phyloP scores from a whole-genome alignment of 176 grass and related monocot species.

The Eleusine indica region DNA sequence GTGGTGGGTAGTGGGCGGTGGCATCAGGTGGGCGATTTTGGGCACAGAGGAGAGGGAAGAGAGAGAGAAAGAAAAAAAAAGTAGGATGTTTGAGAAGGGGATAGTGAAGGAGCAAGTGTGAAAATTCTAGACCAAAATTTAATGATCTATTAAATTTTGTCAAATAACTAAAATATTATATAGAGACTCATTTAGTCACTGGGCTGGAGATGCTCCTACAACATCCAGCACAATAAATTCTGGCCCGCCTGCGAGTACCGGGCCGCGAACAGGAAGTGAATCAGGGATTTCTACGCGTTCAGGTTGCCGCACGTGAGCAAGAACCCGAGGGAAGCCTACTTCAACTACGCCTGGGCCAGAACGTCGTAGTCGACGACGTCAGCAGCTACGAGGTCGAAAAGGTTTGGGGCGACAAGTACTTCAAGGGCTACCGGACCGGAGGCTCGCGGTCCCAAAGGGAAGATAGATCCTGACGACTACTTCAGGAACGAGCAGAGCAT shows the following conservation, averaged over 20 bases:
- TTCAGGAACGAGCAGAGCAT: slow-evolving; percentile 74
- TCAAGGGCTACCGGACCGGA: slow-evolving; percentile 33
- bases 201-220: neutral
- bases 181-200: too few species aligned
- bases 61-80: too few species aligned
- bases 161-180: too few species aligned
- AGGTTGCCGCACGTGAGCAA: slow-evolving; percentile 45
- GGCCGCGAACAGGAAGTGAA: neutral
- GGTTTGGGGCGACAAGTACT: slow-evolving; percentile 52
- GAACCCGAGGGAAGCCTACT: slow-evolving; percentile 51
- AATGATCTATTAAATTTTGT: too few species aligned
- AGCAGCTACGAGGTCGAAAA: slow-evolving; percentile 43
- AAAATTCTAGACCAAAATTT: too few species aligned
- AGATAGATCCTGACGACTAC: slow-evolving; percentile 53
- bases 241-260: neutral
- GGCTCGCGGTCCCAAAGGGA: slow-evolving; percentile 37
- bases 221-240: slow-evolving; percentile 51
- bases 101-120: too few species aligned
- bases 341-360: slow-evolving; percentile 56
- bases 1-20: too few species aligned
- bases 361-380: slow-evolving; percentile 21
- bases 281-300: slow-evolving; percentile 39
- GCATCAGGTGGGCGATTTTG: too few species aligned
- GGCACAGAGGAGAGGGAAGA: too few species aligned
- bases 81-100: too few species aligned